Evolutionary conservation across 2,329 filamentous ascomycete species (phyloP), one percentile per base, ranked within the genome.

Genomic region (Colletotrichum theobromicola): DNA sequence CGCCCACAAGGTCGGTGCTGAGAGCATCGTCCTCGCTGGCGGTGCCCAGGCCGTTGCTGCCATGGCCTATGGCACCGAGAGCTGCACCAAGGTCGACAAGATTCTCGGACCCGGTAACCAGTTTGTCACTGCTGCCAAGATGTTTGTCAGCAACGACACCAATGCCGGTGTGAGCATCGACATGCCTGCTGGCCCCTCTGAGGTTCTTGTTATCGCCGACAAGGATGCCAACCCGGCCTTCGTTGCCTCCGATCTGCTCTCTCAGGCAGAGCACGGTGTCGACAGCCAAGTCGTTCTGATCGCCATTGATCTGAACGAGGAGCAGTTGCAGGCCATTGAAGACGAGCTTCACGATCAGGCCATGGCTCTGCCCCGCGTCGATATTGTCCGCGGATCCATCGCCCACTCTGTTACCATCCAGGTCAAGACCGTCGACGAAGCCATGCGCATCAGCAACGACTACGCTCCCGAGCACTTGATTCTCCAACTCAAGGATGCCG

Each of bases 381-480:
- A 98, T 78, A 98, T 99, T 79, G 96, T 99, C 34, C 91, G 94
- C 74, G 95, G 95, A 35, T 90, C 97, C 26, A 98, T 99, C 77
- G 92, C 90, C 57, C 97, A 99, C 90, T 98, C 95, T 3, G 92
- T 98, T 70, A 98, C 96, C 1, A 93, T 99, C 55, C 88, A 93
- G 28, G 94, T 95, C 74, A 90, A 89, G 81, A 89, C 90, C 70
- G 85, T 95, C 18, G 89, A 93, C 26, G 93, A 95, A 82, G 94
- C 94, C 7, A 93, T 97, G 90, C 86, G 86, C 63, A 90, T 96
- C 79, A 98, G 95, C 90, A 99, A 99, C 83, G 90, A 94, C 26
- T 99, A 99, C 81, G 97, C 97, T 2, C 97, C 97, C 0, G 97
- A 99, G 87, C 97, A 99, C 86, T 86, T 99, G 81, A 99, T 99